Evolutionary conservation across 2,329 filamentous ascomycete species (phyloP).

Genomic region (Xylariales sp.): DNA sequence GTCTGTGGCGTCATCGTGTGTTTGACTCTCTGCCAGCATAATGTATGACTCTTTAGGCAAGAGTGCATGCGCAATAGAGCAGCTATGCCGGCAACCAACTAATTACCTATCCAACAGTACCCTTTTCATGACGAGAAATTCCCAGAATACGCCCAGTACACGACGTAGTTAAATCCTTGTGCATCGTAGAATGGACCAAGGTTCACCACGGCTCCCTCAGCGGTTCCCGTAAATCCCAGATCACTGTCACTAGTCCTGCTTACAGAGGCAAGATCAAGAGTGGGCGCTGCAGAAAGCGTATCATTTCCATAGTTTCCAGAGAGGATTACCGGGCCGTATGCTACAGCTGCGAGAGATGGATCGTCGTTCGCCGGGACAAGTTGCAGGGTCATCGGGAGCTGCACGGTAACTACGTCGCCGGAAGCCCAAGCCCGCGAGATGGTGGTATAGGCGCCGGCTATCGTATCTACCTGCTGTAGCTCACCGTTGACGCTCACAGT

Average conservation of each 20-base stretch:
- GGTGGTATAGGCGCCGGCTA: slow-evolving; percentile 34
- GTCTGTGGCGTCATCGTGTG: too few species aligned
- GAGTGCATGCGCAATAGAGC: too few species aligned
- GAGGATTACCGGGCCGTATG: slow-evolving; percentile 41
- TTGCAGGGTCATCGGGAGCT: slow-evolving; percentile 40
- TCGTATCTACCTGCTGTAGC: slow-evolving; percentile 15
- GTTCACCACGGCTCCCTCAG: slow-evolving; percentile 22
- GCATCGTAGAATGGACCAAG: slow-evolving; percentile 37
- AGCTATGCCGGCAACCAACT: too few species aligned
- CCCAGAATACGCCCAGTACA: slow-evolving; percentile 31
- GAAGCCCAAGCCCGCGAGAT: slow-evolving; percentile 36
- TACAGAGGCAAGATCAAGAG: slow-evolving; percentile 23
- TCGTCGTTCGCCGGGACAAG: slow-evolving; percentile 44
- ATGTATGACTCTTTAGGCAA: too few species aligned
- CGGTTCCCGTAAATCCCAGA: slow-evolving; percentile 28
- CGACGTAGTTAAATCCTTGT: slow-evolving; percentile 35
- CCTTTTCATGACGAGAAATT: too few species aligned
- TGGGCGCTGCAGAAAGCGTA: slow-evolving; percentile 19
- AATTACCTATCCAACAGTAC: too few species aligned
- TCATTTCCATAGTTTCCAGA: slow-evolving; percentile 38
- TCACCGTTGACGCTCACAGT: slow-evolving; percentile 37
- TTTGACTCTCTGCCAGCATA: too few species aligned
- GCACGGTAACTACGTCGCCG: slow-evolving; percentile 36
- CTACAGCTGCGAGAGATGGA: slow-evolving; percentile 34
- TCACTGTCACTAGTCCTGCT: slow-evolving; percentile 13